Evolutionary conservation across 108 stramenopile genomes (phyloP), one percentile per base, ranked within the genome.

Genomic region (Nitzschia sp.): DNA sequence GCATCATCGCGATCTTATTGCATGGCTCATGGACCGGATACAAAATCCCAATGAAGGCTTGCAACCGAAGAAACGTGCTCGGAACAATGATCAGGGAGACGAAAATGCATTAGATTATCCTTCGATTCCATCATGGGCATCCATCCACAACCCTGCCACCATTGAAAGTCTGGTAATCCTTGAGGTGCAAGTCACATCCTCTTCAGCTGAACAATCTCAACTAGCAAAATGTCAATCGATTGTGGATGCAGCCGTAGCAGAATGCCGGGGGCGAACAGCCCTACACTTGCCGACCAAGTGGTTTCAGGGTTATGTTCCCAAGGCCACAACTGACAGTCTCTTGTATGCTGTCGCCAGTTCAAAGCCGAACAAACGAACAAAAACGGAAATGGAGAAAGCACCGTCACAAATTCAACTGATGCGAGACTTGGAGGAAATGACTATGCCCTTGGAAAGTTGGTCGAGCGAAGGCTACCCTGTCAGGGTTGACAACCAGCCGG

Each of bases 1-100:
- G 17, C 84, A 89, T 71, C 91, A 89, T 74, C 74, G 91, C 18
- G 84, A 89, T 80, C 59, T 92, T 34, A 28, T 92, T 29, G 49
- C 66, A 60, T 79, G 87, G 48, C 55, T 90, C 19, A 68, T 88
- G n/a, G 49, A 72, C 4, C 53, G 64, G 30, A 66, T 58, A 28
- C 19, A 25, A 0, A 23, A 56, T 49, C 46, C 64, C 13, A 19
- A 29, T 25, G 29, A 33, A 15, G 33, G 27, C 48, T 19, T 19
- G 4, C 36, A 53, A 38, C 47, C 25, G 38, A 21, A 38, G 32
- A 8, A 62, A 3, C 60, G 53, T 38, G 15, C 27, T 1, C 31
- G 68, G 54, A 48, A 68, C 6, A 17, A 38, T 21, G 25, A 76
- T 31, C 36, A 66, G 25, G 9, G 35, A 19, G 47, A 36, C 29